Percentiles rank a stretch among this genome's conserved stretches.
Evolutionary conservation across 1,284 basidiomycete genomes (phyloP).

Genomic region (Boletus semigastroideus): DNA sequence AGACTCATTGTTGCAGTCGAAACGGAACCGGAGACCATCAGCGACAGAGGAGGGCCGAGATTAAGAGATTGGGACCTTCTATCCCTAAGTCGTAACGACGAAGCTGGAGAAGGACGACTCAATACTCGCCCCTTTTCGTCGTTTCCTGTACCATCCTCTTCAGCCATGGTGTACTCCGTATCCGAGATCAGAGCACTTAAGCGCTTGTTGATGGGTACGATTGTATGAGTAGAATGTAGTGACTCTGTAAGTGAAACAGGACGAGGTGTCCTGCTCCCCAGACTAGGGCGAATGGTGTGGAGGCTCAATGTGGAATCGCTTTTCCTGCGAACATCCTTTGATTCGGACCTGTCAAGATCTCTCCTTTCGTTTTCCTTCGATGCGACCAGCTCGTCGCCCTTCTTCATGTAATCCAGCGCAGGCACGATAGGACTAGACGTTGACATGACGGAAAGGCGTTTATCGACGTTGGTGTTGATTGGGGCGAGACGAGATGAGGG

Average conservation of each 20-base stretch:
- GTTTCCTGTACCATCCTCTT: constrained; percentile 42
- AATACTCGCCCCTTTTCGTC: constrained; percentile 34
- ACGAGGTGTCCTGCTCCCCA: constrained; percentile 53
- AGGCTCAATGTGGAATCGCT: constrained; percentile 75
- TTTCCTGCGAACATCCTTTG: constrained; percentile 67
- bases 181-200: constrained; percentile 67
- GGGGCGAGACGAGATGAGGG: constrained; percentile 18
- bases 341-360: constrained; percentile 47
- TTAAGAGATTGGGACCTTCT: constrained; percentile 65
- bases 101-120: constrained; percentile 24
- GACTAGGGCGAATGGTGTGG: constrained; percentile 60
- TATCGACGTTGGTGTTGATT: constrained; percentile 31
- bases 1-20: constrained; percentile 34
- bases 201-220: constrained; percentile 61
- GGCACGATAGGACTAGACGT: constrained; percentile 35
- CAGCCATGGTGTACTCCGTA: constrained; percentile 54
- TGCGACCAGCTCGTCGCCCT: constrained; percentile 26
- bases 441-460: constrained; percentile 31
- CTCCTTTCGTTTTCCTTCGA: constrained; percentile 30
- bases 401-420: constrained; percentile 36
- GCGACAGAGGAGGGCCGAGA: constrained; percentile 36
- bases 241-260: constrained; percentile 76
- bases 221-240: constrained; percentile 65
- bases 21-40: constrained; percentile 29
- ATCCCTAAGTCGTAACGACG: constrained; percentile 43